phyloP scores from a whole-genome alignment of 805 yeast species.

The Nakazawaea holstii region DNA sequence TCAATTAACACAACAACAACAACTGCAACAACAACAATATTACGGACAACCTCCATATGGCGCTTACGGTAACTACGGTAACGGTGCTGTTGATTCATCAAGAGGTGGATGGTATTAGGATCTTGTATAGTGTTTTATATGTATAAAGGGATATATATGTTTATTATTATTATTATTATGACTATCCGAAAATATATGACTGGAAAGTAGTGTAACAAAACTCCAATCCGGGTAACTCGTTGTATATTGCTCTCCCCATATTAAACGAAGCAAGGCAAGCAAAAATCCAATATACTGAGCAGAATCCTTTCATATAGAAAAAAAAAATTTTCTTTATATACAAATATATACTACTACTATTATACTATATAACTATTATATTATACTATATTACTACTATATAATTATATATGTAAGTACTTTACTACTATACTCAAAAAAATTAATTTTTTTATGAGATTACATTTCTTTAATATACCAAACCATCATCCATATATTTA shows the following conservation, averaged over 20 bases:
- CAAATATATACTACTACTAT: no score
- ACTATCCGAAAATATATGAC: no score
- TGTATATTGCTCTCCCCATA: no score
- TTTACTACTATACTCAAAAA: no score
- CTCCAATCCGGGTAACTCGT: no score
- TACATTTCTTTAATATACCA: background rate
- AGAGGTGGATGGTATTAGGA: constrained; percentile 8
- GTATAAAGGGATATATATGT: background rate
- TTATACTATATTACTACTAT: background rate
- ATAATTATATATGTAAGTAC: no score
- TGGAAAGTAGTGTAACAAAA: no score
- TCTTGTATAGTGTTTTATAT: background rate
- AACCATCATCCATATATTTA: background rate
- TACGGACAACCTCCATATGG: constrained; percentile 7
- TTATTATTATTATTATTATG: no score
- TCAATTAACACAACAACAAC: constrained; percentile 14
- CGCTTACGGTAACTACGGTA: constrained; percentile 3
- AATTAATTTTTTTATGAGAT: no score
- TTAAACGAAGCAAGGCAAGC: no score
- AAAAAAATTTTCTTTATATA: no score
- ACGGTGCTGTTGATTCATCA: background rate
- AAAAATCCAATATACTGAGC: background rate
- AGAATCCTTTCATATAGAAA: background rate
- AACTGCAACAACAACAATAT: constrained; percentile 15
- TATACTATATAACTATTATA: background rate